These are phyloP conservation scores for Phoma sp. DNA, from an alignment of 2,329 filamentous ascomycete genomes.

Conservation along the genomic window DNA sequence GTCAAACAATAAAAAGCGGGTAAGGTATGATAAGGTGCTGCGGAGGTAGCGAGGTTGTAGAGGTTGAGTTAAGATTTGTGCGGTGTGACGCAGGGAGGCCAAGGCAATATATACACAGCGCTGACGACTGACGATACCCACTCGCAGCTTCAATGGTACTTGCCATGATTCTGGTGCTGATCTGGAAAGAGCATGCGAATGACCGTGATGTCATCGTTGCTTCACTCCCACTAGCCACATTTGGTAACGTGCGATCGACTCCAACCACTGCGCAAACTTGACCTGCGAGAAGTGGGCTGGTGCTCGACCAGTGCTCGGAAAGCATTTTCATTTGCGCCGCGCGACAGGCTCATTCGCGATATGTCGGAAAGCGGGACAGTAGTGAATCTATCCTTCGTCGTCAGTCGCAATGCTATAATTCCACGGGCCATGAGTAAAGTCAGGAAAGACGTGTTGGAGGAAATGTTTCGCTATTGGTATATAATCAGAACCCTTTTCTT, in stretches of 20 bases:
- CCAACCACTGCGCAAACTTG: not conserved
- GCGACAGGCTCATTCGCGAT: no score
- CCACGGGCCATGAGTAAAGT: not conserved
- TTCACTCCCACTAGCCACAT: conserved; percentile 1
- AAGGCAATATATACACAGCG: not conserved
- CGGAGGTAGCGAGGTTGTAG: not conserved
- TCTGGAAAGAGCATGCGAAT: conserved; percentile 10
- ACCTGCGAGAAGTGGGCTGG: not conserved
- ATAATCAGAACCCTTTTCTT: conserved; percentile 13
- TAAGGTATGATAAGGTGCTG: not conserved
- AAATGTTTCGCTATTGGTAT: conserved; percentile 19
- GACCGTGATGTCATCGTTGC: conserved; percentile 10
- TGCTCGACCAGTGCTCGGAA: not conserved
- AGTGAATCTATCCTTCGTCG: no score
- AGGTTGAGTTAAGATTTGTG: not conserved
- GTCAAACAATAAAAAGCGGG: conserved; percentile 8
- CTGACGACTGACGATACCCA: conserved; percentile 6
- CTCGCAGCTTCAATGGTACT: not conserved
- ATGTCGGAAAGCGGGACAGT: no score
- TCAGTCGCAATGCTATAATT: no score
- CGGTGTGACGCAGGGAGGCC: not conserved
- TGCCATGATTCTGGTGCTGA: conserved; percentile 15
- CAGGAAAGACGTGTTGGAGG: not conserved
- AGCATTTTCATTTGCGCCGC: no score
- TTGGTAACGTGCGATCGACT: not conserved